A percentile compares a stretch with the other conserved stretches of the same genome.
Conservation (phyloP, 148 eudicot genomes). For the Rhododendron ferrugineum region DNA sequence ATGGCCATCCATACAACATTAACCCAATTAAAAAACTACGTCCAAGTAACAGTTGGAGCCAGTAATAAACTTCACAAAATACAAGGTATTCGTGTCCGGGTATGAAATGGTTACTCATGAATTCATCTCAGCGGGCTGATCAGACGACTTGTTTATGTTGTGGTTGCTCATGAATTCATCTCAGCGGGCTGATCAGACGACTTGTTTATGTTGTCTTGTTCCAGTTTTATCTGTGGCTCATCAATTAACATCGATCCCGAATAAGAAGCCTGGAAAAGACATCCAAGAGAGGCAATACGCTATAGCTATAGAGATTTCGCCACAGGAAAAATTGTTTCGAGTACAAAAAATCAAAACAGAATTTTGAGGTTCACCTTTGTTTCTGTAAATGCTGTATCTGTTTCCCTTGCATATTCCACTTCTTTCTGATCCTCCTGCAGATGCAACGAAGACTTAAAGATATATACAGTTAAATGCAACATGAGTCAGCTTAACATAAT, state of each 20-base stretch:
- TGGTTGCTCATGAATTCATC: conserved; percentile 21
- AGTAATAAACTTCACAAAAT: background rate
- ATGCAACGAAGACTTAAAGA: conserved; percentile 8
- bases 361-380: conserved; percentile 30
- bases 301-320: background rate
- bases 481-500: background rate
- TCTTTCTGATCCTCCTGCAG: conserved; percentile 36
- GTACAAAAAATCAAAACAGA: background rate
- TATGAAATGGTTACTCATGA: conserved; percentile 14
- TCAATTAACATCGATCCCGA: conserved; percentile 19
- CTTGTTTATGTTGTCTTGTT: conserved; percentile 40
- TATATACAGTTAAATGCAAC: background rate
- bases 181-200: conserved; percentile 34
- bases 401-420: conserved; percentile 27
- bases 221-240: conserved; percentile 32
- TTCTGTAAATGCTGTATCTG: conserved; percentile 22
- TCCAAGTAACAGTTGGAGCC: background rate
- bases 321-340: background rate
- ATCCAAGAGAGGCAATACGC: background rate
- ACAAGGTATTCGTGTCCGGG: background rate
- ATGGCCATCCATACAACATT: background rate
- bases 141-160: conserved; percentile 26
- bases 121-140: conserved; percentile 30
- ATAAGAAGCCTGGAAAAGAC: conserved; percentile 24
- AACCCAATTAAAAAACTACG: background rate